These are phyloP conservation scores for Lithocarpus polystachyus DNA, from an alignment of 306 rosid genomes.

Conservation along the genomic window DNA sequence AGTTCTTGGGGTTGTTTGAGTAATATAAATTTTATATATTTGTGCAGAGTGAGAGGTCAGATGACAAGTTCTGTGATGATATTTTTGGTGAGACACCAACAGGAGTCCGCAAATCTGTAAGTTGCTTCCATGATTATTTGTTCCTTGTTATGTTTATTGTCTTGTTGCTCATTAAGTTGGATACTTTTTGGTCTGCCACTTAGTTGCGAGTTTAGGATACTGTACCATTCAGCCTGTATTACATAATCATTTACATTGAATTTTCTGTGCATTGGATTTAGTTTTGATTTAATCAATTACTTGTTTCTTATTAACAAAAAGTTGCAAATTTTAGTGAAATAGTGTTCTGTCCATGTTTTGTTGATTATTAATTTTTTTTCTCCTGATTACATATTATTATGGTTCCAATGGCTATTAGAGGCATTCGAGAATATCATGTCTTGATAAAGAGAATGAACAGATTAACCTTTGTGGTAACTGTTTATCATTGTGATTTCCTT, in stretches of 20 bases:
- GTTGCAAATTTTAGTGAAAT: not conserved
- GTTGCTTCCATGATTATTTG: conserved; percentile 21
- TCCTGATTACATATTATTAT: not conserved
- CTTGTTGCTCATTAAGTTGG: not conserved
- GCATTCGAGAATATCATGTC: not conserved
- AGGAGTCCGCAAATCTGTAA: conserved; percentile 74
- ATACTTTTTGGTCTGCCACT: not conserved
- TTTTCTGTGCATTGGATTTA: no score
- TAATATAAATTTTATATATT: conserved; percentile 22
- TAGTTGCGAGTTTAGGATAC: not conserved
- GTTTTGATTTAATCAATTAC: no score
- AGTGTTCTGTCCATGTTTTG: not conserved
- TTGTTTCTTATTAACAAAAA: no score
- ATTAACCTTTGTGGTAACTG: not conserved
- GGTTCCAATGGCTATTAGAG: not conserved
- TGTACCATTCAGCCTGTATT: no score
- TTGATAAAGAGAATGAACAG: not conserved
- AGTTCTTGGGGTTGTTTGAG: not conserved
- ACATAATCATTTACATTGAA: no score
- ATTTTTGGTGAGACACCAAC: conserved; percentile 99
- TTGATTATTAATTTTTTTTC: not conserved
- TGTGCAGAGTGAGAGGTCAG: conserved; percentile 84
- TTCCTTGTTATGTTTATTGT: not conserved
- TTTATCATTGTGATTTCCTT: not conserved
- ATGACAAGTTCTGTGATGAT: conserved; percentile 75